phyloP scores from a whole-genome alignment of 176 grass and related monocot species.

The Oryza brachyantha region DNA sequence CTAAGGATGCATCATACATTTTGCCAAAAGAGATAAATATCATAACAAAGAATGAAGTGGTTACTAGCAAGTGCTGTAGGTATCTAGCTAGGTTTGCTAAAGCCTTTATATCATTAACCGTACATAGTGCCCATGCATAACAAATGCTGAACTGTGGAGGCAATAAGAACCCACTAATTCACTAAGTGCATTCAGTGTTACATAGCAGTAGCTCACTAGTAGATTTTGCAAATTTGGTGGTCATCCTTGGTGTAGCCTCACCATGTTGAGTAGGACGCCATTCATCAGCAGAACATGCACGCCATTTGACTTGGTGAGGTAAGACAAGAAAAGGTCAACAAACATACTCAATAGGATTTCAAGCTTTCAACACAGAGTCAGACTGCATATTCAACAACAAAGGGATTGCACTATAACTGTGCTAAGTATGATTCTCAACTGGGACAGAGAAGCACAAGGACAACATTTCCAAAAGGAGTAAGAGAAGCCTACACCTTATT shows the following conservation, averaged over 20 bases:
- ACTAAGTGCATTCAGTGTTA: slow-evolving; percentile 1
- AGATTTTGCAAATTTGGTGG: slow-evolving; percentile 33
- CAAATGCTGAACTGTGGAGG: slow-evolving; percentile 12
- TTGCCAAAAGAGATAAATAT: neutral
- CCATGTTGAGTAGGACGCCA: slow-evolving; percentile 39
- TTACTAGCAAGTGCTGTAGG: slow-evolving; percentile 12
- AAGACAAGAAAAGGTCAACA: neutral
- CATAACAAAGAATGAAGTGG: neutral
- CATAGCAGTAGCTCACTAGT: slow-evolving; percentile 30
- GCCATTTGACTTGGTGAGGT: slow-evolving; percentile 9
- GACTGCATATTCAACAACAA: neutral
- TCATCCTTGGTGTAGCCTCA: slow-evolving; percentile 31
- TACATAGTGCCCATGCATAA: slow-evolving; percentile 6
- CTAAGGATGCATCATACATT: neutral
- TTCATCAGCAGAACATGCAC: slow-evolving; percentile 14
- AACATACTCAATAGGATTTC: neutral
- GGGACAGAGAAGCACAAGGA: neutral
- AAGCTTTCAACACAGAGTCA: neutral
- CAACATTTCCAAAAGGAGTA: neutral
- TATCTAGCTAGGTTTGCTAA: slow-evolving; percentile 26
- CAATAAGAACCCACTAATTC: slow-evolving; percentile 31
- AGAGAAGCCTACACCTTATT: neutral
- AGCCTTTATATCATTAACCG: neutral
- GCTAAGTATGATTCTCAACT: neutral
- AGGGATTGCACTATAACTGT: neutral